These are phyloP conservation scores for Plantago coronopus DNA, from an alignment of 305 asterid genomes.

Conservation along the genomic window DNA sequence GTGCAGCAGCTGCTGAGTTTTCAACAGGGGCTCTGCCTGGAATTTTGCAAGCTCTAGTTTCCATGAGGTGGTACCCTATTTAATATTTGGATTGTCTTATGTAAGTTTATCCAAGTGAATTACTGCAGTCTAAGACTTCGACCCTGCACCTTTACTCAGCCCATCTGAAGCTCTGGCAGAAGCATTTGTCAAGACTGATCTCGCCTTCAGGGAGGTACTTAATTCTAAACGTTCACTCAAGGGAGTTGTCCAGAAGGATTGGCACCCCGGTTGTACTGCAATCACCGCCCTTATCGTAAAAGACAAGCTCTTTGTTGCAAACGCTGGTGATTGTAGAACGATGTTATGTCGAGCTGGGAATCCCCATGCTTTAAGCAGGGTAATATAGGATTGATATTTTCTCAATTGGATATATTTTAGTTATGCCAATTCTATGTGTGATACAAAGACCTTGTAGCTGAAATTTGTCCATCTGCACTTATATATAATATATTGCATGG, in stretches of 20 bases:
- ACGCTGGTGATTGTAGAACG: conserved; percentile 94
- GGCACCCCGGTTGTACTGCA: conserved; percentile 97
- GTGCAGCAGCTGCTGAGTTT: conserved; percentile 93
- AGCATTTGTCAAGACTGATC: conserved; percentile 77
- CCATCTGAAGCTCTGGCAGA: conserved; percentile 68
- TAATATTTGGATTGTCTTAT: conserved; percentile 1
- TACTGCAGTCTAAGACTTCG: conserved; percentile 10
- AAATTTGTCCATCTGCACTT: too few species aligned
- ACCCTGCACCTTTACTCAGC: conserved; percentile 34
- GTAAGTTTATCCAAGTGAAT: conserved; percentile 13
- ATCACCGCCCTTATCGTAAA: conserved; percentile 61
- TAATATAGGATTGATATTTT: conserved; percentile 28
- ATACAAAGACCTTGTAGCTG: too few species aligned
- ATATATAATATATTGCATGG: too few species aligned
- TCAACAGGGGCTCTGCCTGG: conserved; percentile 87
- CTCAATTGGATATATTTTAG: too few species aligned
- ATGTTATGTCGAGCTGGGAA: conserved; percentile 72
- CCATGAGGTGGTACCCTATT: conserved; percentile 41
- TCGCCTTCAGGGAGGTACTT: conserved; percentile 69
- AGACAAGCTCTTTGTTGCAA: conserved; percentile 80
- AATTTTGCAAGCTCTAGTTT: conserved; percentile 49
- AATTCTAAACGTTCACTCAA: conserved; percentile 44
- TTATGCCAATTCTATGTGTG: too few species aligned
- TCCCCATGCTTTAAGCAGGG: conserved; percentile 78
- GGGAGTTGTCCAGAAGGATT: conserved; percentile 57